Evolutionary conservation across 2,329 filamentous ascomycete species (phyloP), one percentile per base, ranked within the genome.

Genomic region (Botrytis paeoniae): DNA sequence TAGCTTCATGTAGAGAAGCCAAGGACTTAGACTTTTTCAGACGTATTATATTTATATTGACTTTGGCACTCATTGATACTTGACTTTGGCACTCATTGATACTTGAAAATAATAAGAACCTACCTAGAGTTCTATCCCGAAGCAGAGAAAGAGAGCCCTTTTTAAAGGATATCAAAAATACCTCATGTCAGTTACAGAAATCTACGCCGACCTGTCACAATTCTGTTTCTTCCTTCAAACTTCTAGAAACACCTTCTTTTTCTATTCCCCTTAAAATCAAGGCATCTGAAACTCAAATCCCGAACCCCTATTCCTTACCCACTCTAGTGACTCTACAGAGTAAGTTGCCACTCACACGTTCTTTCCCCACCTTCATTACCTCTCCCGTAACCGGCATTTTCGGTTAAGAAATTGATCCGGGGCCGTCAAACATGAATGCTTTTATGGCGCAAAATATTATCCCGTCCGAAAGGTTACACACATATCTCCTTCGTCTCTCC

Each of bases 261-360:
- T 8, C n/a, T 45, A 0, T 0, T 4, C 8, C 14, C n/a, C 51
- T 57, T 16, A 32, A 4, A 32, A 29, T 29, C n/a, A 18, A 29
- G 51, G 51, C 51, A 57, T 29, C 6, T 0, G 4, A 29, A 10
- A 61, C 10, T 37, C 32, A 25, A 14, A 61, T 12, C 32, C 59
- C 61, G 61, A 63, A 29, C 61, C 61, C 61, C 61, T 63, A 63
- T 63, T 63, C n/a, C 35, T n/a, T 20, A 29, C 37, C 60, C 37
- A 35, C 18, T 57, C 25, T 4, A n/a, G 35, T 37, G 22, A 35
- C 16, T 54, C 48, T n/a, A 54, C 48, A 16, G 25, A 51, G 10
- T 14, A 51, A 54, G n/a, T 57, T 57, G 51, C 51, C 51, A 57
- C n/a, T 63, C 61, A 63, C 37, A 20, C 12, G 8, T 29, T 39